Conservation (phyloP, 2,329 filamentous ascomycete genomes). For the Cordyceps javanica region DNA sequence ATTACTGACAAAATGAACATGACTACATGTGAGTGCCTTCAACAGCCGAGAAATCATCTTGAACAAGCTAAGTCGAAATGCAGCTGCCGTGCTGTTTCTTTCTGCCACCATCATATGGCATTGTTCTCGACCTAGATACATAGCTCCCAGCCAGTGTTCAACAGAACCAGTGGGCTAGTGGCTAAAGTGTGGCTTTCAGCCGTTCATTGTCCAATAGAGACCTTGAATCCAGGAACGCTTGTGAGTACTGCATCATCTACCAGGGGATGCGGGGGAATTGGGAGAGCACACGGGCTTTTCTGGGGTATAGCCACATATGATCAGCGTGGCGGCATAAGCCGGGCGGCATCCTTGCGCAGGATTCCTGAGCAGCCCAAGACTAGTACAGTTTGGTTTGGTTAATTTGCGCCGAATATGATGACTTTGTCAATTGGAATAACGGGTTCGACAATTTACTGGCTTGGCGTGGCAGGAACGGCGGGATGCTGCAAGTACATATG, state of each 20-base stretch:
- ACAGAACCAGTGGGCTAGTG: neutral
- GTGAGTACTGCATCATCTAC: neutral
- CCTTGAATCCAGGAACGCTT: neutral
- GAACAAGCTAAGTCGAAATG: neutral
- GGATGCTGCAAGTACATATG: neutral
- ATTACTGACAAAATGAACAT: neutral
- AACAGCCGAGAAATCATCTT: neutral
- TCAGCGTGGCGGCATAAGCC: neutral
- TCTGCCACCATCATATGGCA: neutral
- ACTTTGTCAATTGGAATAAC: too few relatives aligned
- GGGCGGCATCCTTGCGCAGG: neutral
- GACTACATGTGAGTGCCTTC: neutral
- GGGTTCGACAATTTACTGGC: too few relatives aligned
- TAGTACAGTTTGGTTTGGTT: neutral
- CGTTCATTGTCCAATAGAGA: neutral
- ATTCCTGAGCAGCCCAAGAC: neutral
- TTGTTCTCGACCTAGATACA: neutral
- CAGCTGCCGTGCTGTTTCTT: neutral
- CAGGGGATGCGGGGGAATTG: constrained; percentile 1
- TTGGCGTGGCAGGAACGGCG: too few relatives aligned
- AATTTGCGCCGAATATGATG: too few relatives aligned
- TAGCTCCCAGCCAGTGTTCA: neutral
- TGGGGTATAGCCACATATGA: neutral
- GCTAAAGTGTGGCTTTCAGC: neutral
- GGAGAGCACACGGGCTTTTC: neutral